Evolutionary conservation across 192 early-diverging fungal species (phyloP).

Genomic region (Geranomyces michiganensis): DNA sequence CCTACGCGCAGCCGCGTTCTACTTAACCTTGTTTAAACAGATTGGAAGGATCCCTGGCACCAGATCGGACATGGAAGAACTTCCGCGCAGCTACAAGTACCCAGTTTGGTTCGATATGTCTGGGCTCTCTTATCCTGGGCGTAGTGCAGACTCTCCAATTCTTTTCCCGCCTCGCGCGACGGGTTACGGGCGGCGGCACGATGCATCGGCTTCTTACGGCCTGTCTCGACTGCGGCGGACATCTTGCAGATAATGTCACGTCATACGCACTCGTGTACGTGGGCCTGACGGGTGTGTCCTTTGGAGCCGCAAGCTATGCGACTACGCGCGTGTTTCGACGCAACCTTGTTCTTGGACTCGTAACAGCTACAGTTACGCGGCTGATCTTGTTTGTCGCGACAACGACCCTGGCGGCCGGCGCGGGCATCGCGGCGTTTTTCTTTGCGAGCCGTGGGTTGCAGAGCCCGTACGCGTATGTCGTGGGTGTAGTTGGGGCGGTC

Average conservation of each 20-base stretch:
- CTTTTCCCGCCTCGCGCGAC: slow-evolving; percentile 56
- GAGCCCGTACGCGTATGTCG: slow-evolving; percentile 66
- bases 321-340: slow-evolving; percentile 75
- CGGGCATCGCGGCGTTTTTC: slow-evolving; percentile 64
- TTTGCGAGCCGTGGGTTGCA: slow-evolving; percentile 29
- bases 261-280: slow-evolving; percentile 71
- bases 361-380: slow-evolving; percentile 56
- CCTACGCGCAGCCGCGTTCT: too few relatives aligned
- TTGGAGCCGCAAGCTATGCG: slow-evolving; percentile 55
- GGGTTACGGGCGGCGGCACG: slow-evolving; percentile 32
- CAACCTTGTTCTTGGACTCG: slow-evolving; percentile 70
- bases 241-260: slow-evolving; percentile 37
- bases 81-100: slow-evolving; percentile 53
- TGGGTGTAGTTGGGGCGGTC: slow-evolving; percentile 43
- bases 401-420: slow-evolving; percentile 54
- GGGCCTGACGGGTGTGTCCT: slow-evolving; percentile 71
- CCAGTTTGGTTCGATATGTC: slow-evolving; percentile 67
- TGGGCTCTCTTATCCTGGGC: slow-evolving; percentile 66
- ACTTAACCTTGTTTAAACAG: background rate
- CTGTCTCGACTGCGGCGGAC: slow-evolving; percentile 25
- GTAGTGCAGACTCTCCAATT: slow-evolving; percentile 58
- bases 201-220: slow-evolving; percentile 17
- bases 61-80: slow-evolving; percentile 40
- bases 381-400: slow-evolving; percentile 64
- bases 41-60: slow-evolving; percentile 32